phyloP scores from a whole-genome alignment of 345 rosid species.

The Aquilaria malaccensis region DNA sequence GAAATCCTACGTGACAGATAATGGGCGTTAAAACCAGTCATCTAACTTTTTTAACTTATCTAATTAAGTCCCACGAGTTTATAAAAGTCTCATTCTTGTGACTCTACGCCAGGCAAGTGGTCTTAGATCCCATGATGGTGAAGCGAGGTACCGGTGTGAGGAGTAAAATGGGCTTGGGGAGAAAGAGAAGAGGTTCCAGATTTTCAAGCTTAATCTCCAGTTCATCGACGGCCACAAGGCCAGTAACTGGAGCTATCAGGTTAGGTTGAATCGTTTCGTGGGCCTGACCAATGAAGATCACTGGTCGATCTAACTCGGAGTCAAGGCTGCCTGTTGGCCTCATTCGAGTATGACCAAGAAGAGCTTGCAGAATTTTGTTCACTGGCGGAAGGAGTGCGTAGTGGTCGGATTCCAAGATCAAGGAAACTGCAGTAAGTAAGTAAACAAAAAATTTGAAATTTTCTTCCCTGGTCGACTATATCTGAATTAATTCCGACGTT shows the following conservation, averaged over 20 bases:
- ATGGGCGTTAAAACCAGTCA: too few species aligned
- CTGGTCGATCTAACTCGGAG: conserved; percentile 43
- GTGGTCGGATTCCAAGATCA: conserved; percentile 79
- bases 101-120: too few species aligned
- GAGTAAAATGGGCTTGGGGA: conserved; percentile 39
- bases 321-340: conserved; percentile 12
- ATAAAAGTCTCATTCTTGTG: too few species aligned
- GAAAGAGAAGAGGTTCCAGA: conserved; percentile 41
- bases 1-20: too few species aligned
- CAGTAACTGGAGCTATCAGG: conserved; percentile 28
- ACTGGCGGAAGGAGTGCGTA: conserved; percentile 82
- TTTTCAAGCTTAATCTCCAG: conserved; percentile 51
- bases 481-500: too few species aligned
- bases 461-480: too few species aligned
- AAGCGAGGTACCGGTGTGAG: conserved; percentile 24
- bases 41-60: too few species aligned
- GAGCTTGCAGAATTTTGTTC: conserved; percentile 52
- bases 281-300: conserved; percentile 55
- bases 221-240: conserved; percentile 53
- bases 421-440: conserved; percentile 64
- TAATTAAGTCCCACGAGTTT: too few species aligned
- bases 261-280: conserved; percentile 51
- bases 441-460: too few species aligned
- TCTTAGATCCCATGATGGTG: background rate
- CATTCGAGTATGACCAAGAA: conserved; percentile 1